Evolutionary conservation across 169 alveolate species (phyloP), one percentile per base, ranked within the genome.

Genomic region (Perkinsus marinus): DNA sequence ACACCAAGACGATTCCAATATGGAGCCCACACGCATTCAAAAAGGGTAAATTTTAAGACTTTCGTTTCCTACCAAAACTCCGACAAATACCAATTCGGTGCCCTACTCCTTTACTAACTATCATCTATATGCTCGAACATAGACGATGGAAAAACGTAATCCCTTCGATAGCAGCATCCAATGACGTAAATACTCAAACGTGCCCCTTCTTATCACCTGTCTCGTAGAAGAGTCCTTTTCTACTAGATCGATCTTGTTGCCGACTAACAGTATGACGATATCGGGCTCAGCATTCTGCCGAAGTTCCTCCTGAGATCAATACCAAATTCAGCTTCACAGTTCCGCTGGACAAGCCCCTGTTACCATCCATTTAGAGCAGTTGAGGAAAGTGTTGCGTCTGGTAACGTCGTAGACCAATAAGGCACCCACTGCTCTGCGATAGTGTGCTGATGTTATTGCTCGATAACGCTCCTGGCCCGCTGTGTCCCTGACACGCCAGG

Each of bases 211-310:
- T 43, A 92, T 90, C 39, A 98, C 99, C 96, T 98, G 98, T 92
- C 99, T 94, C 68, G 93, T 93, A 37, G 95, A 93, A 39, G 98
- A 97, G 92, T 97, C 98, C 39, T 96, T 95, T 39, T 97, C 98
- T 69, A 97, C 97, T 57, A 98, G 95, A 93, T 99, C 99, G n/a
- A 98, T 96, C 95, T 99, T 98, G 95, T 99, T 99, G 46, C 99
- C 99, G 7, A 99, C 99, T 47, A 99, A 96, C 96, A 98, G 97
- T 39, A 99, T 97, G 34, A 98, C 99, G 68, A 98, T 98, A 93
- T 98, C 99, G 19, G 99, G 99, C 92, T 99, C 99, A 0, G 99
- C 99, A 91, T 98, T 97, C 92, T 97, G 98, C 92, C 99, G 95
- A 68, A 99, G 96, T 94, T 99, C 99, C 92, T 98, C 99, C 92